A percentile compares a stretch with the other conserved stretches of the same genome.
Evolutionary conservation across 2,329 filamentous ascomycete genomes (phyloP).

Genomic region (Pseudogymnoascus sp.): DNA sequence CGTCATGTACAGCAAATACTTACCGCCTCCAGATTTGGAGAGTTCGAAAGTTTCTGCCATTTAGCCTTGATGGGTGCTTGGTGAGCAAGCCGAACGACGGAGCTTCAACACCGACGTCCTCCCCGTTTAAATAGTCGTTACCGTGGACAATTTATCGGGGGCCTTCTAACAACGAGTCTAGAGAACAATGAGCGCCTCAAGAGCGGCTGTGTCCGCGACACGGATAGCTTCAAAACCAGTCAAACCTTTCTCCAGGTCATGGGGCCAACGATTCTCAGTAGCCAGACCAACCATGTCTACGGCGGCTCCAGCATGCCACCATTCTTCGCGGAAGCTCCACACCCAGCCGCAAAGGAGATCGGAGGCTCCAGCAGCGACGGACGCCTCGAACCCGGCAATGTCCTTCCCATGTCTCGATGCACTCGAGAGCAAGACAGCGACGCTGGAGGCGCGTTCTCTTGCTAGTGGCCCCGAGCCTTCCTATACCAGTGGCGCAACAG

Average conservation of each 20-base stretch:
- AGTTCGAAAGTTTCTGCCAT: slow-evolving; percentile 1
- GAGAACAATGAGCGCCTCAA: slow-evolving; percentile 21
- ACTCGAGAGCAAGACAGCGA: slow-evolving; percentile 69
- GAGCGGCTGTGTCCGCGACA: slow-evolving; percentile 17
- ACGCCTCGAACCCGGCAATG: slow-evolving; percentile 73
- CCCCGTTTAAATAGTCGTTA: not conserved
- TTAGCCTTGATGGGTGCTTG: slow-evolving; percentile 5
- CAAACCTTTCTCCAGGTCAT: slow-evolving; percentile 13
- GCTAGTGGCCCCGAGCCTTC: slow-evolving; percentile 82
- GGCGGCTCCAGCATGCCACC: slow-evolving; percentile 11
- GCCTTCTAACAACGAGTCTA: not conserved
- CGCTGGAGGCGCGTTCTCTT: slow-evolving; percentile 59
- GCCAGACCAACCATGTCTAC: slow-evolving; percentile 10
- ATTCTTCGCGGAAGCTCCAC: slow-evolving; percentile 20
- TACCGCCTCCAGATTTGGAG: not conserved
- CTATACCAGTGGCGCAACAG: slow-evolving; percentile 84
- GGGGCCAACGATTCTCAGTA: slow-evolving; percentile 17
- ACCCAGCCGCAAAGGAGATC: slow-evolving; percentile 16
- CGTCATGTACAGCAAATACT: not conserved
- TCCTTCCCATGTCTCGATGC: slow-evolving; percentile 87
- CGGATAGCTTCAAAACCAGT: slow-evolving; percentile 17
- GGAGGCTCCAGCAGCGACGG: slow-evolving; percentile 15
- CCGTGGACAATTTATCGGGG: not conserved
- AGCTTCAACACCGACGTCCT: slow-evolving; percentile 5
- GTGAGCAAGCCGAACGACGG: not conserved